Evolutionary conservation across 768 basidiomycete species (phyloP), one percentile per base, ranked within the genome.

Genomic region (Mycena floridula): DNA sequence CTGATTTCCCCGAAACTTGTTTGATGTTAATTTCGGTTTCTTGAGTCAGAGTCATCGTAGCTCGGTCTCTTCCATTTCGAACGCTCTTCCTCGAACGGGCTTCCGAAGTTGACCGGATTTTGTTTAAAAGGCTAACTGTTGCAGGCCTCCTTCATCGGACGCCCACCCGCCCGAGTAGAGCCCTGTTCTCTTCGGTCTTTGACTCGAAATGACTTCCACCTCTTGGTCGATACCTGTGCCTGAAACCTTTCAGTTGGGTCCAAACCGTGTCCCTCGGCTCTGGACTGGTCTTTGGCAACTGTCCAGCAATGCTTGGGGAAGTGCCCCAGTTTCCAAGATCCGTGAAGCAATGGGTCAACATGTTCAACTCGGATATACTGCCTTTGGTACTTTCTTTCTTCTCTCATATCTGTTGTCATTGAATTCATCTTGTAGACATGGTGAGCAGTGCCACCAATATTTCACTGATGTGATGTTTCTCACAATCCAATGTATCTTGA

Each of bases 241-340:
- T 36, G 77, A 82, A 60, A 73, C 70, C 0, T 77, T 78, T 50
- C 60, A 57, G 18, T 69, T 85, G 20, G 85, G 84, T 13, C 74
- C 76, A 4, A 73, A 78, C 52, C 54, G 55, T 20, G 72, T 70
- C 16, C 81, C 87, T 26, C 77, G 87, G 44, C 57, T 89, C 43
- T 87, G 84, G 82, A 76, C 73, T 6, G 87, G 87, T 8, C 73
- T 91, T 3, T 91, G 89, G 89, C 89, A 91, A 50, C 75, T 91
- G 27, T 89, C 89, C 9, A 85, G 85, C 56, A 85, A 82, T 41
- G 87, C 88, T 2, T 91, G 89, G 89, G 89, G 89, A 16, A 83
- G 76, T 38, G 84, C 84, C 2, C 70, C 84, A 0, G 76, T 77
- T 1, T 53, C 72, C 24, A 81, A 78, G 54, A 74, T 91, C 46